Base-by-base conservation (phyloP, 805 yeast species). In the Wickerhamomyces bovis region DNA sequence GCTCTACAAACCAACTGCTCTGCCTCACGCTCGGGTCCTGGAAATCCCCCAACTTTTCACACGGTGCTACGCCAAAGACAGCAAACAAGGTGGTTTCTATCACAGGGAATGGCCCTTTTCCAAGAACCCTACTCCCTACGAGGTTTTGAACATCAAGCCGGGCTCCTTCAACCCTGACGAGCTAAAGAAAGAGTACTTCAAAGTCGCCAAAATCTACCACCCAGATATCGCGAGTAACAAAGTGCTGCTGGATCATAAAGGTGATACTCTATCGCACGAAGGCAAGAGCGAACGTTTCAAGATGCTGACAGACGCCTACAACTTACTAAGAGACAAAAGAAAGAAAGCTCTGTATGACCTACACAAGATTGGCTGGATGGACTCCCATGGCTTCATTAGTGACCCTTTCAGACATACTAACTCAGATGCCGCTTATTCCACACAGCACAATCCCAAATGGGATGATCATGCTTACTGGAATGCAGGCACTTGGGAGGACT, bases 171-270 rank as follows among this genome's bases (percentile, higher is more conserved):
- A 73, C 46, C 62, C 62, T 43, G 62, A 55, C 11, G 51, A 61
- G 26, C 64, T 83, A 43, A 77, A 77, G 49, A 52, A 65, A 22
- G 73, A 73, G 40, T 85, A 83, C 57, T 77, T 75, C 53, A 70
- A 76, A 44, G 67, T 79, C 41, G 89, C 89, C 11, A 86, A 85
- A 62, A 59, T 81, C 10, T 89, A 89, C 56, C 97, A 89, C 61
- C 97, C 97, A 0, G 97, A 89, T 59, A 61, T 75, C 3, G 56
- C 70, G 3, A 49, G 56, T 16, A 61, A 63, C 30, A 46, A 51
- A 0, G 53, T 64, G 0, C 41, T 53, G 3, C 30, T 61, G 9
- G 62, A 65, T 35, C 62, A 61, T 36, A 49, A 57, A 18, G 71
- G 74, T 5, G 41, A 53, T 13, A 48, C 51, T 5, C 61, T 77